Evolutionary conservation across 257 asterid genomes (phyloP), one percentile per base, ranked within the genome.

Genomic region (Eucommia ulmoides): DNA sequence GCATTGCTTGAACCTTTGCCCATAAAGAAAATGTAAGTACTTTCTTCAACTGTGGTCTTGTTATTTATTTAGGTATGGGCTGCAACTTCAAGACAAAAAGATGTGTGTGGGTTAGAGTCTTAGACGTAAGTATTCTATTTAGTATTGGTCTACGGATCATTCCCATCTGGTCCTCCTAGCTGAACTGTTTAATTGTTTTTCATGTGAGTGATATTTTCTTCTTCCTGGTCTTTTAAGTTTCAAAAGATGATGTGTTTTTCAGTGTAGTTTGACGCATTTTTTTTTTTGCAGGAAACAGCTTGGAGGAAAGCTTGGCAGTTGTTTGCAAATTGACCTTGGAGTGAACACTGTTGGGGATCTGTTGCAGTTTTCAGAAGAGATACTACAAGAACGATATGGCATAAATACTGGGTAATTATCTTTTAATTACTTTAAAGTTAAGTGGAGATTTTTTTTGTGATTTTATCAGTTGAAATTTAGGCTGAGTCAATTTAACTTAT

Each of bases 261-360:
- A 18, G 8, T 42, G 23, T 47, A 23, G 45, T 45, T 47, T 38
- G 42, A 58, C 53, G 22, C 23, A 54, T 22, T 55, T 19, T 48
- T 53, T 64, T 29, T 7, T 23, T 56, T 71, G 14, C 76, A 85
- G 98, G 98, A 89, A 85, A 72, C 98, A 89, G 61, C 96, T 89
- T 20, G 98, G 98, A 10, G 98, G 98, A 59, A 89, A 89, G 76
- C 94, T 89, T 49, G 98, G 98, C 38, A 78, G 79, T 66, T 76
- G 88, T 45, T 67, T 89, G 71, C 94, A 82, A 72, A 61, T 53
- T 57, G 88, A 85, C 64, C 87, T 84, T 47, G 78, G 76, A 19
- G 85, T 82, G 55, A 69, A 78, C 63, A 82, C 93, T 49, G 96
- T 89, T 48, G 98, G 98, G 64, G 94, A 82, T 73, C 72, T 89